A percentile compares a stretch with the other conserved stretches of the same genome.
Evolutionary conservation across 2,329 filamentous ascomycete species (phyloP).

Genomic region (Xenosphaeropsis pyriputrescens): DNA sequence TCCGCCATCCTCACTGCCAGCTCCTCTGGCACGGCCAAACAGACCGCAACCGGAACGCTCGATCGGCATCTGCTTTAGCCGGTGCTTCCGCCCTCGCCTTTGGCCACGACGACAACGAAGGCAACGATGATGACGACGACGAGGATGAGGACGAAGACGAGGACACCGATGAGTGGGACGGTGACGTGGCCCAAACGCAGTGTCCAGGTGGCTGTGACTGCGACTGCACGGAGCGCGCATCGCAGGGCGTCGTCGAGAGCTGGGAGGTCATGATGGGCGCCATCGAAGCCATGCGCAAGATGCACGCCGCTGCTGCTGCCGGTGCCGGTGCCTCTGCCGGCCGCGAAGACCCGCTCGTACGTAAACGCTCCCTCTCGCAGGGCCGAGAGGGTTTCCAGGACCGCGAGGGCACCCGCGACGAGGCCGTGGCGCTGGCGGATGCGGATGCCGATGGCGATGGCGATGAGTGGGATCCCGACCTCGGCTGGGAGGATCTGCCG

Average conservation of each 20-base stretch:
- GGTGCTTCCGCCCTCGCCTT: too few relatives aligned
- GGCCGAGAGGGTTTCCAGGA: too few relatives aligned
- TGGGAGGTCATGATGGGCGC: conserved; percentile 39
- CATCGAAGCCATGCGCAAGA: conserved; percentile 13
- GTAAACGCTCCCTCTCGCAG: too few relatives aligned
- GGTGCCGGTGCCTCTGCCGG: too few relatives aligned
- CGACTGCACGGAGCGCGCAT: conserved; percentile 41
- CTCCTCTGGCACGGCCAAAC: neutral
- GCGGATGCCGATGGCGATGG: conserved; percentile 5
- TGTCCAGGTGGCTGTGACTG: conserved; percentile 54
- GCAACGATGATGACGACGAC: neutral
- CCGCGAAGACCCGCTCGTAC: too few relatives aligned
- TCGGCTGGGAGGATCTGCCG: conserved; percentile 4
- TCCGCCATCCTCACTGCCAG: conserved; percentile 42
- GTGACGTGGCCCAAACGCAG: conserved; percentile 21
- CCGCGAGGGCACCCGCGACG: conserved; percentile 1
- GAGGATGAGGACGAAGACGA: neutral
- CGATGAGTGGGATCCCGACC: conserved; percentile 13
- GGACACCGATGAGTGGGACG: neutral
- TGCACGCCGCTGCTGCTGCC: conserved; percentile 4
- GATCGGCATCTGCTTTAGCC: too few relatives aligned
- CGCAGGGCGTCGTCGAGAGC: conserved; percentile 41
- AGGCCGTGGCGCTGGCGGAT: conserved; percentile 2
- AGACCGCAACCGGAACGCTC: too few relatives aligned
- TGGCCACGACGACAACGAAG: neutral